phyloP scores from a whole-genome alignment of 1,284 basidiomycete species.

The Sporisorium graminicola region DNA sequence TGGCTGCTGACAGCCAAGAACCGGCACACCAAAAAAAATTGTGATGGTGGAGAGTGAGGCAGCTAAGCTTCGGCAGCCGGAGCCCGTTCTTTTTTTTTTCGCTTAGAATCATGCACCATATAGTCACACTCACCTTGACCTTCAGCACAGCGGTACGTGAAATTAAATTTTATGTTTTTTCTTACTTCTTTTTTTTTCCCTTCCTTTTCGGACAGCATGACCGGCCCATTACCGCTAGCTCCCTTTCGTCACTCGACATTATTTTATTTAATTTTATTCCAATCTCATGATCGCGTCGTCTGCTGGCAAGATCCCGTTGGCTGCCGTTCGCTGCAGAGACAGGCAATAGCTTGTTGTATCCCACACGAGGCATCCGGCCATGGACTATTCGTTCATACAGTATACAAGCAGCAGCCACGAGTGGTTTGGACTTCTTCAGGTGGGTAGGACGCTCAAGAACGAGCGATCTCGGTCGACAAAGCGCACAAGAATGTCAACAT shows the following conservation, averaged over 20 bases:
- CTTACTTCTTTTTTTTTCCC: too few species aligned
- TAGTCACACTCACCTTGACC: neutral
- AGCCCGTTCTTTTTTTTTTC: neutral
- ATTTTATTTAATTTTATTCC: neutral
- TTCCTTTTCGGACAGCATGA: too few species aligned
- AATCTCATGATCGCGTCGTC: neutral
- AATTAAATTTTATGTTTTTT: too few species aligned
- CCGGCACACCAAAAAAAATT: neutral
- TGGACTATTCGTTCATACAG: neutral
- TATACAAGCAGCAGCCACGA: too few species aligned
- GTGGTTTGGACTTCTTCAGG: too few species aligned
- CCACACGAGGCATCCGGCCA: neutral
- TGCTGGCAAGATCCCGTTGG: neutral
- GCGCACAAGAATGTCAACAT: neutral
- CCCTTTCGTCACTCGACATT: too few species aligned
- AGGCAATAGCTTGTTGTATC: neutral
- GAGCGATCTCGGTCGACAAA: neutral
- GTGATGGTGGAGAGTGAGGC: conserved; percentile 8
- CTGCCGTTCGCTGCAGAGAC: neutral
- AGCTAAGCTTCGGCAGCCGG: neutral
- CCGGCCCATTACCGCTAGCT: too few species aligned
- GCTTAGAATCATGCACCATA: neutral
- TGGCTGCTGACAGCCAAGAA: neutral
- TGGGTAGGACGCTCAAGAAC: too few species aligned
- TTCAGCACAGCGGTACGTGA: too few species aligned